A percentile compares a stretch with the other conserved stretches of the same genome.
phyloP scores from a whole-genome alignment of 2,329 filamentous ascomycete genomes.

The Xylaria sp. region DNA sequence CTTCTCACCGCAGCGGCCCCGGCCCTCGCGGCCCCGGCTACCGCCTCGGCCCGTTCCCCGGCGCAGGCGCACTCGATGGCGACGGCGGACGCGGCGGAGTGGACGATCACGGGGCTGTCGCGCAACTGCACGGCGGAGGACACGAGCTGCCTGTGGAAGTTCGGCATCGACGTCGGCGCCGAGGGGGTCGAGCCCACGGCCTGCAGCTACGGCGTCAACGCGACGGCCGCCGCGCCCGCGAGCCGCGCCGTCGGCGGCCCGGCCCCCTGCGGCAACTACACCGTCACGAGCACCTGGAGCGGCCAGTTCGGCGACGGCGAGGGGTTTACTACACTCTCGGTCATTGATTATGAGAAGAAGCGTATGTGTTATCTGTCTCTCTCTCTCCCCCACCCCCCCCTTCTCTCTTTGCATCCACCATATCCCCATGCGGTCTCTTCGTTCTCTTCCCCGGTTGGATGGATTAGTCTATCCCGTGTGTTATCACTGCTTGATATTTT shows the following conservation, averaged over 20 bases:
- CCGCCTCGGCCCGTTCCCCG: slow-evolving; percentile 15
- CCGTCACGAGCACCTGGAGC: slow-evolving; percentile 58
- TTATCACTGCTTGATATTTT: too few relatives aligned
- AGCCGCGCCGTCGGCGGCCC: slow-evolving; percentile 42
- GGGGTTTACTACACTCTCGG: slow-evolving; percentile 58
- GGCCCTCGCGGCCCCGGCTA: slow-evolving; percentile 27
- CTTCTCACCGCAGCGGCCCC: slow-evolving; percentile 25
- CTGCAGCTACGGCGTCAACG: slow-evolving; percentile 44
- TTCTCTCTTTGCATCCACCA: not conserved
- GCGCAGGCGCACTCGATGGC: slow-evolving; percentile 28
- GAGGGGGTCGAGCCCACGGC: slow-evolving; percentile 33
- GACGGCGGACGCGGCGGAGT: slow-evolving; percentile 35
- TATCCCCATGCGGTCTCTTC: not conserved
- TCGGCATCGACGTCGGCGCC: slow-evolving; percentile 42
- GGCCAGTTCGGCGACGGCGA: slow-evolving; percentile 56
- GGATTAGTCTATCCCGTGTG: too few relatives aligned
- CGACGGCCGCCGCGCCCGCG: slow-evolving; percentile 35
- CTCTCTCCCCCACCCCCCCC: not conserved
- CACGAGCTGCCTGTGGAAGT: slow-evolving; percentile 45
- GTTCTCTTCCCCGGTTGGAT: not conserved
- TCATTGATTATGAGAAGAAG: slow-evolving; percentile 48
- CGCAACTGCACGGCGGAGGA: slow-evolving; percentile 43
- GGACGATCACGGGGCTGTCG: slow-evolving; percentile 45
- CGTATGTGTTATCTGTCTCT: slow-evolving; percentile 52
- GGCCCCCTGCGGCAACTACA: slow-evolving; percentile 50